Conservation (phyloP, 2,329 filamentous ascomycete species). For the Phoma sp. region DNA sequence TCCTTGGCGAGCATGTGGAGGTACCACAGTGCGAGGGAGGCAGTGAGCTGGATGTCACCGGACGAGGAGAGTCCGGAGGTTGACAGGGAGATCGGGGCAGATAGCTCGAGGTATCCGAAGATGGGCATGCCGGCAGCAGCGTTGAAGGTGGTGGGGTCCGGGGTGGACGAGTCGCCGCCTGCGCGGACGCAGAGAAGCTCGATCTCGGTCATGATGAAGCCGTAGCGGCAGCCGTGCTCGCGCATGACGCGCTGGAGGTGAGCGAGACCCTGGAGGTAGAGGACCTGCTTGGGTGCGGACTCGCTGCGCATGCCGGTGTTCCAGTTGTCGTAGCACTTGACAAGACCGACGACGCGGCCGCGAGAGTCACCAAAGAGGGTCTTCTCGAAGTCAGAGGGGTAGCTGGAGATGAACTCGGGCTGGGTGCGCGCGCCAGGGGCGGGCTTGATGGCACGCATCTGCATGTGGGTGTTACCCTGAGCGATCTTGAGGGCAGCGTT, state of each 20-base stretch:
- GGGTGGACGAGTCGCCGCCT: conserved; percentile 58
- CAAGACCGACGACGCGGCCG: conserved; percentile 79
- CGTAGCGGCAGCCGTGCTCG: conserved; percentile 90
- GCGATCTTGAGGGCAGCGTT: conserved; percentile 83
- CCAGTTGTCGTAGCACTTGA: conserved; percentile 92
- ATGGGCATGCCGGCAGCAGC: conserved; percentile 68
- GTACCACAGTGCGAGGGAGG: conserved; percentile 78
- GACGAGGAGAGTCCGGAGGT: conserved; percentile 46
- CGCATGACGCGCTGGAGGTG: conserved; percentile 92
- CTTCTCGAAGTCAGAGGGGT: conserved; percentile 61
- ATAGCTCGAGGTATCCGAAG: conserved; percentile 88
- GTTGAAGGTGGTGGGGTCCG: conserved; percentile 48
- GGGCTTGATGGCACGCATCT: conserved; percentile 53
- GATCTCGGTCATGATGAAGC: conserved; percentile 96
- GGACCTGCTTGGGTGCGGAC: conserved; percentile 81
- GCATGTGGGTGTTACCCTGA: conserved; percentile 69
- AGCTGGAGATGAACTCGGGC: conserved; percentile 71
- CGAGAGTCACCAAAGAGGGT: conserved; percentile 56
- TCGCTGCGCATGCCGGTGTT: conserved; percentile 93
- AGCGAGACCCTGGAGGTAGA: conserved; percentile 85
- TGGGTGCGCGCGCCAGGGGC: conserved; percentile 60
- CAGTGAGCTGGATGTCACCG: conserved; percentile 66
- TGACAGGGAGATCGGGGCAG: conserved; percentile 63
- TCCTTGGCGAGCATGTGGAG: conserved; percentile 75
- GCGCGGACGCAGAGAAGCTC: conserved; percentile 90